Base-by-base conservation (phyloP, 768 basidiomycete genomes). In the Tephrocybe sp. region DNA sequence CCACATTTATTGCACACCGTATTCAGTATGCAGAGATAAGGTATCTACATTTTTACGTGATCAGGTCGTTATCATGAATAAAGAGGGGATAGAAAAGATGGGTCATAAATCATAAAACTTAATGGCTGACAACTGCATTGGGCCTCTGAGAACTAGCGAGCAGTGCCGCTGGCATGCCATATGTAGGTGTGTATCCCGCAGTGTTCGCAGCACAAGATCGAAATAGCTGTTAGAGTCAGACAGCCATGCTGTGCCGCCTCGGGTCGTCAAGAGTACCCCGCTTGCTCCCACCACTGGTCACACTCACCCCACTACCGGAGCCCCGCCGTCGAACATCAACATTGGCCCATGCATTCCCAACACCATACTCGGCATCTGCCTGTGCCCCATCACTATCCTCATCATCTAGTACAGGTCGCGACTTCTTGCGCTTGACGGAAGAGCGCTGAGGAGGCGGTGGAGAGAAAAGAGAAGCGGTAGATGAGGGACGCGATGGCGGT, bases 341-440 rank as follows among this genome's bases (percentile, higher is more conserved):
- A 62, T 82, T 83, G 39, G 77, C 70, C 79, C 83, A 84, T 22
- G 52, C 56, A 35, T 52, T 48, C 7, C 50, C 67, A 8, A 44
- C 60, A 33, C 60, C 56, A 35, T 74, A 84, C 65, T 88, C 87
- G 16, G 75, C 84, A 62, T 89, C 87, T 3, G 84, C 86, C 56
- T 88, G 80, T n/a, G 75, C 78, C 1, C 83, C 85, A 32, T 85
- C 87, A 55, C 82, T 83, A 49, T 86, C 83, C 4, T 72, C 79
- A 4, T 82, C 80, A 1, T 76, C 73, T 1, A 71, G 67, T 5
- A 68, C 52, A 16, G 76, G 73, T 32, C 78, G 73, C 3, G 80
- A 80, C 58, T 79, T 85, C 63, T 80, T 80, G 55, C 75, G 73
- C 60, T 72, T 79, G 48, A 76, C 60, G 4, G 62, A 58, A 22